These are phyloP conservation scores for Pisolithus albus DNA, from an alignment of 768 basidiomycete species.

Conservation along the genomic window DNA sequence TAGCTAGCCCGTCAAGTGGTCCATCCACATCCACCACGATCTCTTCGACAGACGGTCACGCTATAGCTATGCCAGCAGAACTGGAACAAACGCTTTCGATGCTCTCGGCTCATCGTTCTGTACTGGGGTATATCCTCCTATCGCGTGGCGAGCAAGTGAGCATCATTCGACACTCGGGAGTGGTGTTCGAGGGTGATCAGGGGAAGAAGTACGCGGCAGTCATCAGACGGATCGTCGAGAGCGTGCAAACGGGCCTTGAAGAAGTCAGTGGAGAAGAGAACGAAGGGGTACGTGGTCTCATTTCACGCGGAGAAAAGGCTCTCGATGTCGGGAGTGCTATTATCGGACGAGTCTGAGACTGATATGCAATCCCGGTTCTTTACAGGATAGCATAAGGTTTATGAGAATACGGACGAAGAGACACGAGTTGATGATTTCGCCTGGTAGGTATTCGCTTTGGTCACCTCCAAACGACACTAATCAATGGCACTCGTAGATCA, in stretches of 20 bases:
- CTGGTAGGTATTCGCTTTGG: slow-evolving; percentile 46
- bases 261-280: slow-evolving; percentile 63
- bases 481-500: slow-evolving; percentile 44
- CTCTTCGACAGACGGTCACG: slow-evolving; percentile 13
- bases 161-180: slow-evolving; percentile 81
- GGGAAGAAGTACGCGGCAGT: slow-evolving; percentile 69
- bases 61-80: slow-evolving; percentile 59
- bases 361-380: not conserved
- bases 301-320: not conserved
- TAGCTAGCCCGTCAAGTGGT: slow-evolving; percentile 3
- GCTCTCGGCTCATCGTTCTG: slow-evolving; percentile 75
- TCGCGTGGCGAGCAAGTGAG: slow-evolving; percentile 65
- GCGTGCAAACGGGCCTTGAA: slow-evolving; percentile 70
- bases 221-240: slow-evolving; percentile 69
- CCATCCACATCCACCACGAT: slow-evolving; percentile 5
- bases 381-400: slow-evolving; percentile 78
- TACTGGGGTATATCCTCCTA: slow-evolving; percentile 81
- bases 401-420: slow-evolving; percentile 87
- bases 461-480: not conserved
- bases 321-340: not conserved
- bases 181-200: slow-evolving; percentile 80
- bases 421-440: slow-evolving; percentile 93
- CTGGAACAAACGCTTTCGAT: slow-evolving; percentile 73
- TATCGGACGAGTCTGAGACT: not conserved
- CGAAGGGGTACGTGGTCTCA: slow-evolving; percentile 42